Evolutionary conservation across 2,329 filamentous ascomycete species (phyloP).

Genomic region (Trichoderma breve): DNA sequence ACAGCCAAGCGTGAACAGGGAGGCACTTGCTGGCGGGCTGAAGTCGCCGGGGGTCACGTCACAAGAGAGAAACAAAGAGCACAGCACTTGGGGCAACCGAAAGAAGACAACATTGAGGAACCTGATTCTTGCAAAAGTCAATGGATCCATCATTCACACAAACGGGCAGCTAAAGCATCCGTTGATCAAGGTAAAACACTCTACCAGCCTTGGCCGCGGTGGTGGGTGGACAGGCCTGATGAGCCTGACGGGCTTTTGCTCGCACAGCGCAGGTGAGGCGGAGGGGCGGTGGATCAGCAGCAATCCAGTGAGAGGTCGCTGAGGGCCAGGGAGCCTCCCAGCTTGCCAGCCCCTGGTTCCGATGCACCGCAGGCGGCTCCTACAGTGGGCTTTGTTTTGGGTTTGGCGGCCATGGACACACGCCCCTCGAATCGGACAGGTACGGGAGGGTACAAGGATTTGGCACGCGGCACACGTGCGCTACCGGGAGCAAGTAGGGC

Average conservation of each 20-base stretch:
- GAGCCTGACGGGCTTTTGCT: slow-evolving; percentile 7
- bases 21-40: background rate
- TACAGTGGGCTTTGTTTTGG: background rate
- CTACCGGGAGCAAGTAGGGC: background rate
- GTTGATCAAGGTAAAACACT: slow-evolving; percentile 17
- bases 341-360: slow-evolving; percentile 9
- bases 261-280: slow-evolving; percentile 20
- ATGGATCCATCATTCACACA: background rate
- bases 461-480: slow-evolving; percentile 13
- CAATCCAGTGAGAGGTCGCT: slow-evolving; percentile 16
- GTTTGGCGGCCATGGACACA: background rate
- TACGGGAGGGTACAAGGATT: background rate
- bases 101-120: background rate
- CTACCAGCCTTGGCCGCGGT: slow-evolving; percentile 12
- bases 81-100: background rate
- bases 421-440: background rate
- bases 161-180: slow-evolving; percentile 1
- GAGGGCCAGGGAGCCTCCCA: background rate
- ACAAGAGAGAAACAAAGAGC: background rate
- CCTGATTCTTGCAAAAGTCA: background rate
- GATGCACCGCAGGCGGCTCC: slow-evolving; percentile 9
- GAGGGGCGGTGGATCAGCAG: slow-evolving; percentile 18
- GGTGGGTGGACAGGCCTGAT: slow-evolving; percentile 15
- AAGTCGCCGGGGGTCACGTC: background rate
- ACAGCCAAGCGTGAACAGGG: background rate